phyloP scores from a whole-genome alignment of 106 monocot genomes.

The Dendrobium nobile region DNA sequence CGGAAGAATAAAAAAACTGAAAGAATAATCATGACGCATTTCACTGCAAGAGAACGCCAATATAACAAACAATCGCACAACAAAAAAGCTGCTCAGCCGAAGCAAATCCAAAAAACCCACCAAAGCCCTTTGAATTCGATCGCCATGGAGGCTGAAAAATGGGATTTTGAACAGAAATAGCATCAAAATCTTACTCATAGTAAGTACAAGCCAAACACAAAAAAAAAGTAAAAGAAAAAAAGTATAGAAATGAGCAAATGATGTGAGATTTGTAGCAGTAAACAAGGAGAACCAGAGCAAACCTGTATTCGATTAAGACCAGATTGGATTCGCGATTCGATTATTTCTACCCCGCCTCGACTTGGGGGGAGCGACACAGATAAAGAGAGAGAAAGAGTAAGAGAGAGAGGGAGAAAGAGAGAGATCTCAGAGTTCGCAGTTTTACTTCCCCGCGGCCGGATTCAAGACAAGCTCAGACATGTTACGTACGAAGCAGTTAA shows the following conservation, averaged over 20 bases:
- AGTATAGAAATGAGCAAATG: background rate
- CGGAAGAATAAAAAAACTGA: background rate
- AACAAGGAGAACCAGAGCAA: background rate
- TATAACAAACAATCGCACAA: background rate
- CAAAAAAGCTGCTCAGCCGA: background rate
- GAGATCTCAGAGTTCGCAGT: background rate
- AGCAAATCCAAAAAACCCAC: background rate
- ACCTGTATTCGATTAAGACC: background rate
- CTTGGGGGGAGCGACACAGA: no score
- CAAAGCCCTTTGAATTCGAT: background rate
- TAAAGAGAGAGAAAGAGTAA: background rate
- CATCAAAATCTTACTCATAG: background rate
- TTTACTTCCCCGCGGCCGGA: background rate
- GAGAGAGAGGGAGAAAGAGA: background rate
- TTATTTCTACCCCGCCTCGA: background rate
- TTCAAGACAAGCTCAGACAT: background rate
- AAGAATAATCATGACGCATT: background rate
- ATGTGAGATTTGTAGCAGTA: background rate
- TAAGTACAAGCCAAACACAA: background rate
- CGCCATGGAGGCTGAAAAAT: background rate
- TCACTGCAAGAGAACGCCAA: background rate
- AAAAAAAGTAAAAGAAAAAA: background rate
- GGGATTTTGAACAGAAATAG: background rate
- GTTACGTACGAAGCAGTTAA: no score
- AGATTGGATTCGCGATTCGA: background rate